Base-by-base conservation (phyloP, 176 grass and related monocot genomes). In the Oryza meridionalis region DNA sequence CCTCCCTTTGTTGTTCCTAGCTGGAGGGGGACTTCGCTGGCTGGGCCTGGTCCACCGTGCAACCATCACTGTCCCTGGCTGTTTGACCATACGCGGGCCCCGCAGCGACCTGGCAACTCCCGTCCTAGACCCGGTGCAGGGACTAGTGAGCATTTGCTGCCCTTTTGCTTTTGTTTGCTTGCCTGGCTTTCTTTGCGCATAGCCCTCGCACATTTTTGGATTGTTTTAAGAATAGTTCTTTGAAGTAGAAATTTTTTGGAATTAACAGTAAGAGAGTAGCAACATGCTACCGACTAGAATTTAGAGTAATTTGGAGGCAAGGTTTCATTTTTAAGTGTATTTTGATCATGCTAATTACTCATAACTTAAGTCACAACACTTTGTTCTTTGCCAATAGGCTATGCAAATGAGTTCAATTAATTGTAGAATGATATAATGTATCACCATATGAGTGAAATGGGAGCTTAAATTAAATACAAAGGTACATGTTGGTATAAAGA, bases 11-110 rank as follows among this genome's bases (percentile, higher is more conserved):
- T 49, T 84, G 62, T 29, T 75, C 42, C 88, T 43, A 26, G 82
- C 82, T 8, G 35, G 35, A 35, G 69, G 2, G 69, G 9, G 53
- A 11, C 55, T 8, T 64, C 16, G 82, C 82, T 85, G 88, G 83
- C 65, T 77, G 88, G 72, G 24, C 53, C 88, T 17, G 72, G 83
- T 58, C 25, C 78, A 85, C 44, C 1, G 65, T 14, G 77, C 70
- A 12, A 42, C 73, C 19, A 2, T 2, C 61, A 61, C 65, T 37
- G 7, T 64, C 2, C 38, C 51, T 26, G 11, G 65, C 58, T 31
- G 83, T 71, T 89, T 81, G 82, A 89, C 82, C 77, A 26, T 22
- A 19, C 9, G 9, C 44, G 77, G 82, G 16, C 31, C 82, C 35
- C 19, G 7, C 12, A 5, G 65, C 2, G 17, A 85, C 71, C 82